phyloP scores from a whole-genome alignment of 805 yeast species.

The Brettanomyces sp. region DNA sequence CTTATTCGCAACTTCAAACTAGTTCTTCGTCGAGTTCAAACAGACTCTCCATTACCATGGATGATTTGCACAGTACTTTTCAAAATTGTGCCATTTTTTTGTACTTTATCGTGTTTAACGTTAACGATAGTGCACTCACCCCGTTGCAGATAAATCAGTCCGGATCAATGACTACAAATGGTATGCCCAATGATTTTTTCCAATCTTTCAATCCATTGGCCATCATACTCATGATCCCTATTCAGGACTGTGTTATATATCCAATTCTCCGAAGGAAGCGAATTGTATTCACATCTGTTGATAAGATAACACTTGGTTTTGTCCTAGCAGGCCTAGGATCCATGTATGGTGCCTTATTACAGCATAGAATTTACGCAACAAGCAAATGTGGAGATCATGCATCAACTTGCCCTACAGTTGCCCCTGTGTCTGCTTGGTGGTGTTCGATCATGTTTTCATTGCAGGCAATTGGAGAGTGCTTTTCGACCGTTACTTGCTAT shows the following conservation, averaged over 20 bases:
- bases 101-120: conserved; percentile 29
- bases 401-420: conserved; percentile 17
- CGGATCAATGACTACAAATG: conserved; percentile 41
- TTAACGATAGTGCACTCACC: conserved; percentile 39
- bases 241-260: conserved; percentile 36
- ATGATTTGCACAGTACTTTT: conserved; percentile 33
- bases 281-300: conserved; percentile 32
- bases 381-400: conserved; percentile 36
- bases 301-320: conserved; percentile 39
- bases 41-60: conserved; percentile 19
- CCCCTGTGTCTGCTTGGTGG: conserved; percentile 26
- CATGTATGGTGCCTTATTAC: conserved; percentile 38
- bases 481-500: conserved; percentile 41
- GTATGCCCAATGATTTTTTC: conserved; percentile 47
- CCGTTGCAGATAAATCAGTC: conserved; percentile 41
- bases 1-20: conserved; percentile 9
- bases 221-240: conserved; percentile 40
- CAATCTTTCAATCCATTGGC: conserved; percentile 45
- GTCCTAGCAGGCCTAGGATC: conserved; percentile 35
- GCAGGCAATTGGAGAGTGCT: conserved; percentile 45
- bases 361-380: conserved; percentile 32
- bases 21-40: not conserved
- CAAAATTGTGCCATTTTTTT: conserved; percentile 35
- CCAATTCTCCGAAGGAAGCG: conserved; percentile 33
- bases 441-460: conserved; percentile 26